phyloP scores from a whole-genome alignment of 495 filamentous ascomycete species.

The Hamigera avellanea region DNA sequence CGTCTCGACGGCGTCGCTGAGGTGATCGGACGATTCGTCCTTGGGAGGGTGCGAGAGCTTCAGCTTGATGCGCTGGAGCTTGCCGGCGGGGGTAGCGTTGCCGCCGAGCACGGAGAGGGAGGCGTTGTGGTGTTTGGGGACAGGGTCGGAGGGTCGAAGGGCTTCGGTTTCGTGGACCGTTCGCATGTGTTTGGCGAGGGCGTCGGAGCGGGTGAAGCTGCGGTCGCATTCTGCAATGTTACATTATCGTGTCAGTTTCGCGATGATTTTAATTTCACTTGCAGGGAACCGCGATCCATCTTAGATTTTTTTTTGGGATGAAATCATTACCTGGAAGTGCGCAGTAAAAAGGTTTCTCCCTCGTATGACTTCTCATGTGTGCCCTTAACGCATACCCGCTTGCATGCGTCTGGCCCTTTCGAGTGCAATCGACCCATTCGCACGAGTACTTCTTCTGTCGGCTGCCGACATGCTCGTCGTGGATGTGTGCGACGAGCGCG shows the following conservation, averaged over 20 bases:
- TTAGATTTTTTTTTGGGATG: no score
- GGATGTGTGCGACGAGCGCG: slow-evolving; percentile 81
- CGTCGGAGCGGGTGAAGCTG: slow-evolving; percentile 93
- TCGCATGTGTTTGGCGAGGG: slow-evolving; percentile 95
- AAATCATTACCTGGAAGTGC: slow-evolving; percentile 61
- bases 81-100: slow-evolving; percentile 38
- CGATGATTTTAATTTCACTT: no score
- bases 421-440: slow-evolving; percentile 81
- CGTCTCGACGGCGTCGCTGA: slow-evolving; percentile 28
- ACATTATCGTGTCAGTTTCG: no score
- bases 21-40: slow-evolving; percentile 40
- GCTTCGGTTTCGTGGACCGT: slow-evolving; percentile 97
- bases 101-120: slow-evolving; percentile 18
- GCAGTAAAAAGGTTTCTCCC: slow-evolving; percentile 98
- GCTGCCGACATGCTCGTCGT: slow-evolving; percentile 81
- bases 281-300: not conserved
- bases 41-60: slow-evolving; percentile 43
- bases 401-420: slow-evolving; percentile 83
- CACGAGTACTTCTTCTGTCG: slow-evolving; percentile 81
- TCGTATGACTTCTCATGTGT: slow-evolving; percentile 94
- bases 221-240: slow-evolving; percentile 85
- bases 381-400: slow-evolving; percentile 92
- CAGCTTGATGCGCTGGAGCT: slow-evolving; percentile 55
- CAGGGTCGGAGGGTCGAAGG: slow-evolving; percentile 74
- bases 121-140: slow-evolving; percentile 62